Percentiles rank a stretch among this genome's conserved stretches.
These are phyloP conservation scores for Malus hybrid DNA, from an alignment of 331 rosid species.

Conservation along the genomic window DNA sequence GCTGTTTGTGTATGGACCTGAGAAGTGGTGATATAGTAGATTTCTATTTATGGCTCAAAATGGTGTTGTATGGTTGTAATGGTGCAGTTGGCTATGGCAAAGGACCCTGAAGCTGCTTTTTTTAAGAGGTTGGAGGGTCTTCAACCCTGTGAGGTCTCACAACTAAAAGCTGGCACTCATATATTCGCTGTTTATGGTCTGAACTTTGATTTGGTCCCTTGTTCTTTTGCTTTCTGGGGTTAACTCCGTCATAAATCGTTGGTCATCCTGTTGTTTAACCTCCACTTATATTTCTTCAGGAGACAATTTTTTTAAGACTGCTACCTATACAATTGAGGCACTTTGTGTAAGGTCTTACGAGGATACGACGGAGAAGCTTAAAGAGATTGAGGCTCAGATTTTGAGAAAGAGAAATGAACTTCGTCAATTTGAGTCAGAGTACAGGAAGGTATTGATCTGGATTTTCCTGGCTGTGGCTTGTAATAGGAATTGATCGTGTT, in stretches of 20 bases:
- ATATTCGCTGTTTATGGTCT: slow-evolving; percentile 97
- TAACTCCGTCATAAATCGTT: background rate
- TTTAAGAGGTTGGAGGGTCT: slow-evolving; percentile 99
- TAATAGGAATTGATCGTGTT: background rate
- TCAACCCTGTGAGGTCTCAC: slow-evolving; percentile 96
- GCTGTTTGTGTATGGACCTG: background rate
- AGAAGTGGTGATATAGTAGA: background rate
- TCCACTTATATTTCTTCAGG: slow-evolving; percentile 43
- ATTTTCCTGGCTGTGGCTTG: slow-evolving; percentile 1
- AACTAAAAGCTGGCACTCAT: slow-evolving; percentile 93
- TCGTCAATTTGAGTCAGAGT: slow-evolving; percentile 90
- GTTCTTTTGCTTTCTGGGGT: slow-evolving; percentile 13
- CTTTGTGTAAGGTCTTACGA: slow-evolving; percentile 69
- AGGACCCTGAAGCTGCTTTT: slow-evolving; percentile 95
- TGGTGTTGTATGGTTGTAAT: slow-evolving; percentile 11
- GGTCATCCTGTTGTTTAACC: slow-evolving; percentile 13
- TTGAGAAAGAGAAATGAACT: slow-evolving; percentile 93
- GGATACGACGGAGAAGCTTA: slow-evolving; percentile 60
- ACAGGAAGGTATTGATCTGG: slow-evolving; percentile 61
- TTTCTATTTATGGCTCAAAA: slow-evolving; percentile 1
- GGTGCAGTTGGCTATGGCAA: slow-evolving; percentile 89
- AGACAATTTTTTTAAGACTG: slow-evolving; percentile 96
- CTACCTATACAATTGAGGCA: slow-evolving; percentile 83
- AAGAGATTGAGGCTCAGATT: slow-evolving; percentile 80
- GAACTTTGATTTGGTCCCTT: slow-evolving; percentile 27